Conservation (phyloP, 2,329 filamentous ascomycete species). For the Gaeumannomyces sp. region DNA sequence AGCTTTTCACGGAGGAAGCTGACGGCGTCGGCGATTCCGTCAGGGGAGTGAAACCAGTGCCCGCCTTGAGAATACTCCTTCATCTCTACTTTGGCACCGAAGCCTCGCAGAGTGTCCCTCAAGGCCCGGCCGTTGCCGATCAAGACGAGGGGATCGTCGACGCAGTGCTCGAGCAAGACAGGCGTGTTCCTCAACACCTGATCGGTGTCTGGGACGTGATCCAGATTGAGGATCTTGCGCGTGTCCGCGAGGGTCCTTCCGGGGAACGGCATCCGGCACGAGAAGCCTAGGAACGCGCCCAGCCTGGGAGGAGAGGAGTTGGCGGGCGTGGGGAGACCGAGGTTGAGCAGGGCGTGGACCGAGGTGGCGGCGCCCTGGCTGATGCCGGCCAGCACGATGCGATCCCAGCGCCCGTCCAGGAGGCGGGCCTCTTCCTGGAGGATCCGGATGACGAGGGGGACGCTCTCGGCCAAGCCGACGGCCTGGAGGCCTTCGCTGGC, state of each 20-base stretch:
- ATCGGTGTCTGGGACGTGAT: constrained; percentile 18
- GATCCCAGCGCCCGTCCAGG: constrained; percentile 27
- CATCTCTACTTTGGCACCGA: constrained; percentile 34
- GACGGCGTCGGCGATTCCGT: constrained; percentile 34
- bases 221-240: constrained; percentile 24
- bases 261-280: constrained; percentile 29
- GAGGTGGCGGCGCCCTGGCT: constrained; percentile 39
- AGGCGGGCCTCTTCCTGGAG: constrained; percentile 24
- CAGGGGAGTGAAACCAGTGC: constrained; percentile 38
- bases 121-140: constrained; percentile 29
- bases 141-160: constrained; percentile 34
- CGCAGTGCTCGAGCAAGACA: constrained; percentile 37
- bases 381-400: constrained; percentile 37
- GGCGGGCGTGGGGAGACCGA: constrained; percentile 17
- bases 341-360: constrained; percentile 27
- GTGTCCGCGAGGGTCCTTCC: constrained; percentile 25
- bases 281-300: constrained; percentile 31
- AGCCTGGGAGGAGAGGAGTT: constrained; percentile 7
- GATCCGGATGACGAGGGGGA: constrained; percentile 25
- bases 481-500: constrained; percentile 36
- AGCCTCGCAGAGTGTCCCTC: constrained; percentile 26
- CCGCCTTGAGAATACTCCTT: constrained; percentile 35
- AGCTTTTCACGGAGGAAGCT: constrained; percentile 11
- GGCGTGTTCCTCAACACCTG: constrained; percentile 32
- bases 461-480: constrained; percentile 31